Evolutionary conservation across 1,139 yeast genomes (phyloP), one percentile per base, ranked within the genome.

Genomic region (Arxiozyma slooffiae): DNA sequence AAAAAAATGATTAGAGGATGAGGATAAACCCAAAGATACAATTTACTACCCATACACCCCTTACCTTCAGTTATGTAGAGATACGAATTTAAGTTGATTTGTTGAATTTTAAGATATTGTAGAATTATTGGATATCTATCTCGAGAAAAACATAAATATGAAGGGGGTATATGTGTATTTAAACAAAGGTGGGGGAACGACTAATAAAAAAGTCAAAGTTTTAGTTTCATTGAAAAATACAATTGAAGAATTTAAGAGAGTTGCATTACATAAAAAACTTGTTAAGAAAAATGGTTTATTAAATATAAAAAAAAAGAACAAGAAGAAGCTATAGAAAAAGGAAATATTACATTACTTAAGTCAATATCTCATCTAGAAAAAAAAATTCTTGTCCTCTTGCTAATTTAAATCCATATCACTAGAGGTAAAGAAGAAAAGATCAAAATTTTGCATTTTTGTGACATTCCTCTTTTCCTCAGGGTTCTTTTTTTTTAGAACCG

Each of bases 11-110:
- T 45, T 41, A 9, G 57, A 52, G 20, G 59, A 54, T 38, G 44
- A 57, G 8, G 64, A 61, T 37, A 62, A 68, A 18, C 75, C 84
- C 1, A 60, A 64, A 7, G 77, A 77, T 55, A 78, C 85, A 1
- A 67, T 82, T 17, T 81, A 74, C 58, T 74, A 82, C 46, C n/a
- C 69, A 75, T 7, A 74, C 71, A 38, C n/a, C n/a, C n/a, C n/a
- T 67, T 81, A 49, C 72, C 76, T 39, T 67, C 64, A 17, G 66
- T 63, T n/a, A 26, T 63, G 69, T 4, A 69, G 73, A 2, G 80
- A 76, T 55, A 65, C 66, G 14, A 74, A 71, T 18, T 59, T 79
- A 48, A 69, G 74, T 52, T 71, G 67, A 11, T 72, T 64, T 55
- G 77, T 79, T 54, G 65, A 68, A 24, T 76, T 69, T 3, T 79